Evolutionary conservation across 331 rosid genomes (phyloP).

Genomic region (Quercus phellos): DNA sequence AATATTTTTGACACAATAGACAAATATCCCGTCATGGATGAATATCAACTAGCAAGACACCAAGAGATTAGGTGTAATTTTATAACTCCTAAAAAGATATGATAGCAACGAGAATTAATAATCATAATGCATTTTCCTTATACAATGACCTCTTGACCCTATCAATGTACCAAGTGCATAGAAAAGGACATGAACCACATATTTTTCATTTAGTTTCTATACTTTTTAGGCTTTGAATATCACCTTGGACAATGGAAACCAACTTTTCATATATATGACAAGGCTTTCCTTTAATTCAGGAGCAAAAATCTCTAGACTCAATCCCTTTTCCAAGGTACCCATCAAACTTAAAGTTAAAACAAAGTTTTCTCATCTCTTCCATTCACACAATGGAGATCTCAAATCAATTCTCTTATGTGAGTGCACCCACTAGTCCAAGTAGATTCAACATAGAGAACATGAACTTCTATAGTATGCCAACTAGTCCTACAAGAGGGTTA

Average conservation of each 20-base stretch:
- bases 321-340: slow-evolving; percentile 2
- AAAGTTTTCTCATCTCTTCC: not conserved
- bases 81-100: not conserved
- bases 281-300: slow-evolving; percentile 17
- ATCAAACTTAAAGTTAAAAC: not conserved
- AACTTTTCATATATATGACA: not conserved
- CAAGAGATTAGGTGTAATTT: not conserved
- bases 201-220: not conserved
- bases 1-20: not conserved
- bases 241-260: slow-evolving; percentile 21
- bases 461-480: slow-evolving; percentile 64
- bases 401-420: slow-evolving; percentile 19
- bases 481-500: slow-evolving; percentile 44
- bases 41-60: not conserved
- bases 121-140: not conserved
- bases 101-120: not conserved
- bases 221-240: slow-evolving; percentile 24
- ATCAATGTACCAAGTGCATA: not conserved
- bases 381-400: slow-evolving; percentile 35
- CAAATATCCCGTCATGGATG: slow-evolving; percentile 7
- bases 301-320: slow-evolving; percentile 11
- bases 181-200: not conserved
- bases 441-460: slow-evolving; percentile 29
- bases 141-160: not conserved
- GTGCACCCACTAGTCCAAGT: slow-evolving; percentile 29